Evolutionary conservation across 2,329 filamentous ascomycete genomes (phyloP).

Genomic region (Colletotrichum musicola): DNA sequence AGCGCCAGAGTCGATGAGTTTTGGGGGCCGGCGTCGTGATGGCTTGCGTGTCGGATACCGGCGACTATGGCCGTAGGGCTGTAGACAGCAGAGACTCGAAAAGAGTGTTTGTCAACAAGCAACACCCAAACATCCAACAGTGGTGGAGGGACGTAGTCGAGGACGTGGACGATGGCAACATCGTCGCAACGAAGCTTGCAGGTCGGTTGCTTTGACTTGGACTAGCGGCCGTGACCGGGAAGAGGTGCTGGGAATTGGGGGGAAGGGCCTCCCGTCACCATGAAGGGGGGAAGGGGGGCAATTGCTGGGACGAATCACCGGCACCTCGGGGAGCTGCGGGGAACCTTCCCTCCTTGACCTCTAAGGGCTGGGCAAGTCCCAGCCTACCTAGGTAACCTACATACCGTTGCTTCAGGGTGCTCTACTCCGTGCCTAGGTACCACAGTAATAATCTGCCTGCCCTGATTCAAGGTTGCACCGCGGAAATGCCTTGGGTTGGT

Average conservation of each 20-base stretch:
- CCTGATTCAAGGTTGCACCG: not conserved
- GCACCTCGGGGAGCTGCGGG: not conserved
- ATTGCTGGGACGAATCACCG: no score
- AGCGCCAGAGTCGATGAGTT: not conserved
- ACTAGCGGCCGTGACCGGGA: conserved; percentile 29
- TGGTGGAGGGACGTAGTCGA: not conserved
- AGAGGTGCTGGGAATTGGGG: conserved; percentile 8
- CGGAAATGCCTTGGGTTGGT: not conserved
- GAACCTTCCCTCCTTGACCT: not conserved
- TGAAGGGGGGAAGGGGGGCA: no score
- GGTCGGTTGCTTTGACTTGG: conserved; percentile 22
- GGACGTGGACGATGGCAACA: conserved; percentile 33
- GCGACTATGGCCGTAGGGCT: not conserved
- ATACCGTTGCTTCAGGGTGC: conserved; percentile 1
- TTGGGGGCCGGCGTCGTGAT: conserved; percentile 20
- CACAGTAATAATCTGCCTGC: not conserved
- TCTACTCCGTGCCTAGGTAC: not conserved
- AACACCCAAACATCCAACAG: conserved; percentile 9
- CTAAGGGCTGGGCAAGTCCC: no score
- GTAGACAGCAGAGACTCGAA: no score
- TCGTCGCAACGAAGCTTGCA: conserved; percentile 27
- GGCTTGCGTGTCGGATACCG: conserved; percentile 24
- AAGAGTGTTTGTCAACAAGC: no score
- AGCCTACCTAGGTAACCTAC: no score
- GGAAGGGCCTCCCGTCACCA: not conserved